Evolutionary conservation across 2,329 filamentous ascomycete species (phyloP).

Genomic region (Aspergillus japonicus): DNA sequence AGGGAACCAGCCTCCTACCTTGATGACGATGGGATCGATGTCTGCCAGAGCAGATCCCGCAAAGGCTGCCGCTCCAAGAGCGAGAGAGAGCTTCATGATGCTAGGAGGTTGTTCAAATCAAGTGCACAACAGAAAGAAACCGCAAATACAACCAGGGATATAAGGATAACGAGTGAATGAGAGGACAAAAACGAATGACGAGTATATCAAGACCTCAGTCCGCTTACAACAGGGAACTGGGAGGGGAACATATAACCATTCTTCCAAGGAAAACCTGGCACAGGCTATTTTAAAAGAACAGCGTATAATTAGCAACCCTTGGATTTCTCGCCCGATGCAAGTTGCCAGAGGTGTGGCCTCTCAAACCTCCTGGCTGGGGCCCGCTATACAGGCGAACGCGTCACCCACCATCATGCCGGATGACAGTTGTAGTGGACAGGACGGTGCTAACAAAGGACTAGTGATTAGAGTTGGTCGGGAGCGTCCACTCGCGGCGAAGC

Average conservation of each 20-base stretch:
- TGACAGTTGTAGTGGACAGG: not conserved
- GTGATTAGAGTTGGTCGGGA: not conserved
- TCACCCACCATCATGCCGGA: constrained; percentile 4
- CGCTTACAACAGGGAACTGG: not conserved
- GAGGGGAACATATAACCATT: constrained; percentile 1
- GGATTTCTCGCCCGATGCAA: not conserved
- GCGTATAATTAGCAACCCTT: not conserved
- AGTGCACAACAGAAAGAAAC: not conserved
- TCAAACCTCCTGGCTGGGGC: not conserved
- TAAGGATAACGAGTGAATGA: not conserved
- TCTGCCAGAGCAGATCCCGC: constrained; percentile 50
- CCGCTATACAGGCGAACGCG: constrained; percentile 13
- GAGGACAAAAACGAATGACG: constrained; percentile 9
- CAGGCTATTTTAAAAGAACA: not conserved
- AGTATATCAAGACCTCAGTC: not conserved
- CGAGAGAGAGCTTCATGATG: constrained; percentile 20
- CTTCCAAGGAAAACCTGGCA: not conserved
- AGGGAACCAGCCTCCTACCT: constrained; percentile 7
- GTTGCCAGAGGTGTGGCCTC: not conserved
- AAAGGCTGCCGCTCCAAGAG: constrained; percentile 37
- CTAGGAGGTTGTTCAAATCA: not conserved
- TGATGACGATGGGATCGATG: constrained; percentile 59
- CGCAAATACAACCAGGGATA: not conserved
- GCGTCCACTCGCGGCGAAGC: not conserved
- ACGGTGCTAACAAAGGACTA: constrained; percentile 1